Evolutionary conservation across 129 eudicot species (phyloP).

Genomic region (Pulicaria dysenterica): DNA sequence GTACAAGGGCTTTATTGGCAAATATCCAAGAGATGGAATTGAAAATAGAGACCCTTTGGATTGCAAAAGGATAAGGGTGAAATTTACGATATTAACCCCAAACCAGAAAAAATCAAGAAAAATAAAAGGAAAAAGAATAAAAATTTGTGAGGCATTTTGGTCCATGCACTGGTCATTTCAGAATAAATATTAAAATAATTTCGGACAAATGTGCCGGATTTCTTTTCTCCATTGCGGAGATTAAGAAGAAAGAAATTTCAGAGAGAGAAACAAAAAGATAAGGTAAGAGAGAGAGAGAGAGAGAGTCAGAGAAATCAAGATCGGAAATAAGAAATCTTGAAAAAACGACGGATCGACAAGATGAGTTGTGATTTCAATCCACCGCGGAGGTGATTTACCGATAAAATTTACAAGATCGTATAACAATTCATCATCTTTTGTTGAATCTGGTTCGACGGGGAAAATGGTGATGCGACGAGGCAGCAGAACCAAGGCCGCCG

Average conservation of each 20-base stretch:
- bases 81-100: slow-evolving; percentile 29
- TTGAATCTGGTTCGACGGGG: slow-evolving; percentile 13
- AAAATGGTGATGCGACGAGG: slow-evolving; percentile 37
- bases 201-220: slow-evolving; percentile 20
- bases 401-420: background rate
- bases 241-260: slow-evolving; percentile 19
- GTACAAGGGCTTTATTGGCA: slow-evolving; percentile 5
- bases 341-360: slow-evolving; percentile 22
- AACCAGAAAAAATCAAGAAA: slow-evolving; percentile 24
- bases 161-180: slow-evolving; percentile 30
- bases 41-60: slow-evolving; percentile 5
- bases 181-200: slow-evolving; percentile 23
- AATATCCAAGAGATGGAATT: background rate
- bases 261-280: slow-evolving; percentile 35
- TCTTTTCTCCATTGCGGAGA: slow-evolving; percentile 44
- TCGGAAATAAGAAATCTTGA: slow-evolving; percentile 43
- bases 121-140: slow-evolving; percentile 12
- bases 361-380: slow-evolving; percentile 23
- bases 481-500: slow-evolving; percentile 30
- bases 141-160: slow-evolving; percentile 31
- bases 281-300: slow-evolving; percentile 14
- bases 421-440: slow-evolving; percentile 29
- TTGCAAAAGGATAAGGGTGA: slow-evolving; percentile 1
- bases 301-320: background rate
- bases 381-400: slow-evolving; percentile 33